Evolutionary conservation across 2,329 filamentous ascomycete genomes (phyloP), one percentile per base, ranked within the genome.

Genomic region (Thielaviopsis euricoi): DNA sequence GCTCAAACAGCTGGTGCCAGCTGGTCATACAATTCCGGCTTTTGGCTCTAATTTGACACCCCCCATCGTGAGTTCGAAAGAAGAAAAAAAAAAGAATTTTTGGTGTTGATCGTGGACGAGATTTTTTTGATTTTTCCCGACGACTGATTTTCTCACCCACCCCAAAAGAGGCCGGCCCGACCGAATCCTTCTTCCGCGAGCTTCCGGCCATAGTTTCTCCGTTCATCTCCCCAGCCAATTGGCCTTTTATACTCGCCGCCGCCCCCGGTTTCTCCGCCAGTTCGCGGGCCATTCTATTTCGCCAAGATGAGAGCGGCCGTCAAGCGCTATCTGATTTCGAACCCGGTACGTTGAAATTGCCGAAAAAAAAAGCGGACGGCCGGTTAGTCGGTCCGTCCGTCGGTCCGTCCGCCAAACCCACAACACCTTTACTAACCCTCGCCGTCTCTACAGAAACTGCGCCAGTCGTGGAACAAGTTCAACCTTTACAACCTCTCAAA

Each of bases 401-500:
- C 37, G 17, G 37, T 6, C 37, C 37, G 37, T 2, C 15, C n/a
- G n/a, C 13, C 17, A 43, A 15, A n/a, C 37, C n/a, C 29, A 7
- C 13, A 49, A 29, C 33, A n/a, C n/a, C n/a, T 17, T 51, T 23
- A 22, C n/a, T 33, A 33, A 51, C 22, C 17, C 6, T 56, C 19
- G 26, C n/a, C 25, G 40, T 53, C 25, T 61, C 55, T 59, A 57
- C 68, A 97, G 90, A 94, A 89, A 86, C 70, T 95, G 71, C 86
- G 91, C 66, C 87, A 93, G 76, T 89, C 89, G 76, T 96, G 91
- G 93, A 95, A 89, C 77, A 95, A 95, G 75, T 89, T 89, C 77
- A 95, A 95, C 69, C 78, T 98, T 62, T 98, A 87, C 81, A 96
- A 96, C 73, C 74, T 98, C 63, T 73, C 76, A 55, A 78, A 79